phyloP scores from a whole-genome alignment of 768 basidiomycete species.

The Mycena amicta region DNA sequence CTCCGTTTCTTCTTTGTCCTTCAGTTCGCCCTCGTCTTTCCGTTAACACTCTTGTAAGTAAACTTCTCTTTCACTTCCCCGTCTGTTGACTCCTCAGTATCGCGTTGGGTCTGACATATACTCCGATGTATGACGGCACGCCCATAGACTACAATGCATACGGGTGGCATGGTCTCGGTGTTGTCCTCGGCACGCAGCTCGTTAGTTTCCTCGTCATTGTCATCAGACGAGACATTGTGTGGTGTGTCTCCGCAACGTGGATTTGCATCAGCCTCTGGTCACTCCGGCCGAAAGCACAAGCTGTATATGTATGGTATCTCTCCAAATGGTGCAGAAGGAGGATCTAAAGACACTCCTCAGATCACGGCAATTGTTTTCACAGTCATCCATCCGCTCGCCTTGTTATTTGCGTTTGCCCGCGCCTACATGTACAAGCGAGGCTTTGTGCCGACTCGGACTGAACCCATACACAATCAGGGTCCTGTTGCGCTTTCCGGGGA shows the following conservation, averaged over 20 bases:
- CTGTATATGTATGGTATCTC: slow-evolving; percentile 70
- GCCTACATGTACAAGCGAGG: slow-evolving; percentile 26
- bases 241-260: slow-evolving; percentile 78
- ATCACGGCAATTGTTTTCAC: slow-evolving; percentile 66
- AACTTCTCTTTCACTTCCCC: slow-evolving; percentile 1
- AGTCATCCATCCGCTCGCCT: slow-evolving; percentile 61
- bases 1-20: slow-evolving; percentile 69
- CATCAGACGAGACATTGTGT: slow-evolving; percentile 68
- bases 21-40: slow-evolving; percentile 60
- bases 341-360: too few species aligned
- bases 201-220: slow-evolving; percentile 57
- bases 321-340: too few species aligned
- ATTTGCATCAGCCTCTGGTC: slow-evolving; percentile 68
- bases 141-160: slow-evolving; percentile 59
- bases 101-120: slow-evolving; percentile 74
- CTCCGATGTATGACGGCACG: slow-evolving; percentile 43
- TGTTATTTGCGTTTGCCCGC: slow-evolving; percentile 52
- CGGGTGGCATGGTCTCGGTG: slow-evolving; percentile 74
- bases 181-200: slow-evolving; percentile 66
- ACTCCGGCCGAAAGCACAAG: slow-evolving; percentile 59
- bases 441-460: not conserved
- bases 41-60: slow-evolving; percentile 59
- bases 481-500: slow-evolving; percentile 29
- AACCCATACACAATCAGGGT: not conserved
- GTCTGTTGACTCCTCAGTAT: not conserved